Conservation (phyloP, 2,329 filamentous ascomycete species). For the Fusarium sp. region DNA sequence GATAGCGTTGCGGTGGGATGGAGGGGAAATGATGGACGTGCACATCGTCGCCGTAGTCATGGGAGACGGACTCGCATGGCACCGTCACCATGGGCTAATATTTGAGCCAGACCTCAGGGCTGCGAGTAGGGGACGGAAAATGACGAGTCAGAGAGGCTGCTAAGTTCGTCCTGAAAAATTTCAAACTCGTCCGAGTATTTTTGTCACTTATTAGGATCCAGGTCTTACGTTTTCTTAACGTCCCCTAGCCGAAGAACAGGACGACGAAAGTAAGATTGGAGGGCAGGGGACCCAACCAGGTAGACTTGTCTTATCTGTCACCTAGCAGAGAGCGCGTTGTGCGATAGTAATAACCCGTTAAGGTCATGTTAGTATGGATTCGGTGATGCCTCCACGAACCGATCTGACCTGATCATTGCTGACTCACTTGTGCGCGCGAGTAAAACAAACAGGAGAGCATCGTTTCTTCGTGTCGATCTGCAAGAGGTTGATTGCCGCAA, state of each 20-base stretch:
- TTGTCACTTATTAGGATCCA: not conserved
- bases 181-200: not conserved
- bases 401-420: not conserved
- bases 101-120: not conserved
- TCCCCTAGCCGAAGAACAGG: not conserved
- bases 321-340: constrained; percentile 3
- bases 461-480: not conserved
- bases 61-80: not conserved
- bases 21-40: not conserved
- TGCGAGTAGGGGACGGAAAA: not conserved
- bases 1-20: not conserved
- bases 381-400: not conserved
- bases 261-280: constrained; percentile 20
- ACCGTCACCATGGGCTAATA: not conserved
- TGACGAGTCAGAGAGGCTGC: not conserved
- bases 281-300: not conserved
- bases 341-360: not conserved
- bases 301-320: not conserved
- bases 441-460: not conserved
- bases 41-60: constrained; percentile 2
- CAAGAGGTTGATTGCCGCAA: not conserved
- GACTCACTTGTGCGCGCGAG: not conserved
- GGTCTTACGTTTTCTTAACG: not conserved
- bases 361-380: not conserved
- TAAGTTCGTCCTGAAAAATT: not conserved